Evolutionary conservation across 2,329 filamentous ascomycete genomes (phyloP).

Genomic region (Nannizziopsis barbatae): DNA sequence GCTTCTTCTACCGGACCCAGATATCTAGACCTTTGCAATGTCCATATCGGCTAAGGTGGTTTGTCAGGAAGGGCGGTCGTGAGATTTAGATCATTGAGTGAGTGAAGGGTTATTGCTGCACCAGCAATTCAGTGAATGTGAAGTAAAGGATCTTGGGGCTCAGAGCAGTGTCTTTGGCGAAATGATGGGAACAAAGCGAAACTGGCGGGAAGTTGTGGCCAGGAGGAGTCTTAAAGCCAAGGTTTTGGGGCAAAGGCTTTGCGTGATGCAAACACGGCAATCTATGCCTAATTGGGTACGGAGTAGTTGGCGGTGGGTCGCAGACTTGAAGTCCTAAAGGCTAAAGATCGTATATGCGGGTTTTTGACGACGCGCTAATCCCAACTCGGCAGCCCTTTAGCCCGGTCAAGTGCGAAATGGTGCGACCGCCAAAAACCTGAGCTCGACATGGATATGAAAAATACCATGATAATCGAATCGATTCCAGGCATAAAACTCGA

Average conservation of each 20-base stretch:
- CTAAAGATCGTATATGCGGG: too few species aligned
- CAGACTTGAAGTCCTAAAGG: too few species aligned
- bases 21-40: neutral
- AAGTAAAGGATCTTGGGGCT: neutral
- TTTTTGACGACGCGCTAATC: too few species aligned
- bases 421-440: neutral
- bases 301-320: neutral
- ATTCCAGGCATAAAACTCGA: too few species aligned
- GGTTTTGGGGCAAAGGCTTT: neutral
- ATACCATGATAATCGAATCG: too few species aligned
- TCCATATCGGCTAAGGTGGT: constrained; percentile 1
- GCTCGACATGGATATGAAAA: too few species aligned
- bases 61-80: too few species aligned
- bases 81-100: too few species aligned
- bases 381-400: constrained; percentile 2
- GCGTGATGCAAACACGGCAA: neutral
- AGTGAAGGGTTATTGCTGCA: neutral
- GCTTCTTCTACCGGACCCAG: neutral
- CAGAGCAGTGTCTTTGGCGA: neutral
- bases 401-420: constrained; percentile 7
- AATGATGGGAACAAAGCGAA: neutral
- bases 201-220: neutral
- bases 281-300: constrained; percentile 1
- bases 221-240: constrained; percentile 1
- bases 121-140: neutral